phyloP scores from a whole-genome alignment of 169 alveolate genomes.

The Cryptosporidium baileyi region DNA sequence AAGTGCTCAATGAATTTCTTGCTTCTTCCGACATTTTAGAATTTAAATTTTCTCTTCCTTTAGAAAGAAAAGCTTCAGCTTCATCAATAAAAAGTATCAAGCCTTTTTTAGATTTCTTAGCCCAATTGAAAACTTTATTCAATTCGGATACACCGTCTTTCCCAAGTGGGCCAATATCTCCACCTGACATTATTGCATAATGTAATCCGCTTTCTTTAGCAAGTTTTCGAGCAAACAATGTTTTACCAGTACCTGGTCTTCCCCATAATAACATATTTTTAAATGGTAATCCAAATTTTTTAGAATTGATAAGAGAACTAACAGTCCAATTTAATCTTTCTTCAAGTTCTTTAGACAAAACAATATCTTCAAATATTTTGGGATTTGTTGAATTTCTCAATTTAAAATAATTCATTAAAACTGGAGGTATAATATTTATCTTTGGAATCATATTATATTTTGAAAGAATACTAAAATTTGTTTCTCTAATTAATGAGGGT shows the following conservation, averaged over 20 bases:
- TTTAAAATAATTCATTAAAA: conserved; percentile 20
- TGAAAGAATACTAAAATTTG: conserved; percentile 33
- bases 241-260: conserved; percentile 97
- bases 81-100: conserved; percentile 95
- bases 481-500: conserved; percentile 79
- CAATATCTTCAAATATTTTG: conserved; percentile 85
- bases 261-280: conserved; percentile 93
- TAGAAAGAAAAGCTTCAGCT: conserved; percentile 95
- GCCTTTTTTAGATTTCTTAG: conserved; percentile 89
- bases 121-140: conserved; percentile 95
- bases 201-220: conserved; percentile 93
- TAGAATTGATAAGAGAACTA: conserved; percentile 90
- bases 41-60: conserved; percentile 80
- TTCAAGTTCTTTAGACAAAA: conserved; percentile 86
- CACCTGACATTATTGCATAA: conserved; percentile 94
- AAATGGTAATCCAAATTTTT: conserved; percentile 89
- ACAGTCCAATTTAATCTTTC: conserved; percentile 90
- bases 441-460: conserved; percentile 47
- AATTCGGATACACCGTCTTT: conserved; percentile 92
- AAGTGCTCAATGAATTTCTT: conserved; percentile 90
- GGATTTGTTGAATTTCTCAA: conserved; percentile 64
- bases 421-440: conserved; percentile 1
- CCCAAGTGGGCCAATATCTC: conserved; percentile 97
- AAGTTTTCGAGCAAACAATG: conserved; percentile 89
- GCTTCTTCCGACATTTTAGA: conserved; percentile 86